Evolutionary conservation across 768 basidiomycete genomes (phyloP).

Genomic region (Leccinum uliginosum): DNA sequence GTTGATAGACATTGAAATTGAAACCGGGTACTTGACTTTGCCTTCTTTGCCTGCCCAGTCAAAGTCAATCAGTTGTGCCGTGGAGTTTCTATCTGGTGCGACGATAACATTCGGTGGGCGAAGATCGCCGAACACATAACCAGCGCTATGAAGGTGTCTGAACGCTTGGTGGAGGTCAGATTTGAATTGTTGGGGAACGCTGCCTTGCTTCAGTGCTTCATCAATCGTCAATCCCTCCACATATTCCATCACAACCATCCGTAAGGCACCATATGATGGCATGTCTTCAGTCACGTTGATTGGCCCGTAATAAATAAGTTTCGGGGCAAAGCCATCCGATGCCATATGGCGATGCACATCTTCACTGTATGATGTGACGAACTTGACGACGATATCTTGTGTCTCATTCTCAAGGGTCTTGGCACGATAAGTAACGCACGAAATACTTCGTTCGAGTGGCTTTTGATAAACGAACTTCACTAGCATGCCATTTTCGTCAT

Average conservation of each 20-base stretch:
- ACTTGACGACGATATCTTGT: constrained; percentile 34
- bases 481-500: too few species aligned
- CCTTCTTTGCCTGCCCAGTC: constrained; percentile 7
- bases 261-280: constrained; percentile 15
- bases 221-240: constrained; percentile 16
- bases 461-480: constrained; percentile 19
- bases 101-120: constrained; percentile 33
- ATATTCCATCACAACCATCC: constrained; percentile 41
- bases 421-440: constrained; percentile 25
- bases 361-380: constrained; percentile 31
- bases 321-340: constrained; percentile 21
- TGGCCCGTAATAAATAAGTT: constrained; percentile 29
- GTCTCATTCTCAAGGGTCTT: neutral
- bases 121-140: constrained; percentile 37
- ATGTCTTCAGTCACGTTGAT: constrained; percentile 4
- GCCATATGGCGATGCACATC: constrained; percentile 33
- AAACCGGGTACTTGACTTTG: neutral
- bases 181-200: constrained; percentile 13
- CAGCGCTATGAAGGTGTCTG: constrained; percentile 24
- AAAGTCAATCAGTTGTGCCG: constrained; percentile 2
- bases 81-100: neutral
- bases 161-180: constrained; percentile 20
- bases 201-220: neutral
- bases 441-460: constrained; percentile 14
- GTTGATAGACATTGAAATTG: neutral